A percentile compares a stretch with the other conserved stretches of the same genome.
These are phyloP conservation scores for Agrostemma githago DNA, from an alignment of 148 eudicot genomes.

Conservation along the genomic window DNA sequence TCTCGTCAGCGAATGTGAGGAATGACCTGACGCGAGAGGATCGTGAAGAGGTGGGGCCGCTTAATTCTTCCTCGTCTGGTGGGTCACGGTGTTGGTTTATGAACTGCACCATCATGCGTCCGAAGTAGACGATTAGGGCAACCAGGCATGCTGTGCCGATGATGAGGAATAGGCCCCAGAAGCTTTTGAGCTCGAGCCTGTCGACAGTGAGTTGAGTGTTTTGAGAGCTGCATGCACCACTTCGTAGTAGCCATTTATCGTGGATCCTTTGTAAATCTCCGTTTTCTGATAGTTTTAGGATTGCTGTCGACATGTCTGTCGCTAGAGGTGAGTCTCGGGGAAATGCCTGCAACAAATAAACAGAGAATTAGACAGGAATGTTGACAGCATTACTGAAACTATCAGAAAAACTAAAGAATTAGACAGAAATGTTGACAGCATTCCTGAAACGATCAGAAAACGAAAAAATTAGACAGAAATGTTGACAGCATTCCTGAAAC, in stretches of 20 bases:
- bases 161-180: conserved; percentile 67
- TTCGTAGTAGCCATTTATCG: conserved; percentile 54
- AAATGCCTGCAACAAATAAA: conserved; percentile 38
- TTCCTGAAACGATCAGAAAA: not conserved
- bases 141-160: conserved; percentile 23
- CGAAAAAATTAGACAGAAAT: conserved; percentile 19
- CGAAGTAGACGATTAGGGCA: conserved; percentile 16
- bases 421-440: conserved; percentile 12
- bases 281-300: conserved; percentile 46
- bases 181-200: conserved; percentile 51
- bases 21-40: conserved; percentile 9
- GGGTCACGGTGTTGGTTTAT: not conserved
- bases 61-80: not conserved
- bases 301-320: conserved; percentile 54
- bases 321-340: conserved; percentile 56
- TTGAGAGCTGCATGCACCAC: conserved; percentile 51
- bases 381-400: conserved; percentile 3
- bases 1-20: conserved; percentile 16
- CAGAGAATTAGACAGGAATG: not conserved
- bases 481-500: conserved; percentile 17
- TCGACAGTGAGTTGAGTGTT: conserved; percentile 36
- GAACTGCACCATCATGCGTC: conserved; percentile 13
- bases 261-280: conserved; percentile 63
- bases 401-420: not conserved
- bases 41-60: not conserved